Base-by-base conservation (phyloP, 2,329 filamentous ascomycete genomes). In the Microthyrium microscopicum region DNA sequence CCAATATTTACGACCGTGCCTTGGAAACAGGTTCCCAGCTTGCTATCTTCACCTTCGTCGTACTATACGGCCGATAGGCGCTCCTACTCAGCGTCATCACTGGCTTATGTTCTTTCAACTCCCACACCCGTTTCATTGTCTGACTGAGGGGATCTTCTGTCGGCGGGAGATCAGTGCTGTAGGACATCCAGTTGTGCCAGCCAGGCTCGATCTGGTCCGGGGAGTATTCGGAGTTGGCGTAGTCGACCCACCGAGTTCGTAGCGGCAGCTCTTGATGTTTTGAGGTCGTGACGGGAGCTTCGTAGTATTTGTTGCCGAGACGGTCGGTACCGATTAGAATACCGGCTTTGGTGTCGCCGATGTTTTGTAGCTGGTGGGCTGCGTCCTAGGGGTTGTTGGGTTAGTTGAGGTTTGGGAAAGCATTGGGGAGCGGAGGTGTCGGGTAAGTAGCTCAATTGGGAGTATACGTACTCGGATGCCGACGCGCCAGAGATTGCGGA, bases 241-340 rank as follows among this genome's bases (percentile, higher is more conserved):
- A 98, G 59, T 95, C 85, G 42, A 98, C 81, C 89, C 91, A 98
- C 66, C 85, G 74, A 46, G 84, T 94, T 51, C 87, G 79, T 49
- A 94, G 84, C 89, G 47, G 35, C 15, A 15, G 24, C 30, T 11
- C 18, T 18, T 12, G 39, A n/a, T n/a, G n/a, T n/a, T n/a, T n/a
- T 49, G 41, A 44, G 35, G 37, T 31, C 30, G 15, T 31, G 13
- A 31, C 61, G 51, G 73, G 59, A 66, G 98, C 94, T 69, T 98
- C 89, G 56, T 73, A 98, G 69, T 70, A 98, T 64, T 93, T 95
- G 73, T 98, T 98, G 57, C 89, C 91, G 54, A 76, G 91, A 57
- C 75, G 73, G 64, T 98, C 89, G 50, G 63, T 70, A 48, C 77
- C 89, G 44, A 98, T 72, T 45, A 92, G 67, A 27, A 71, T 74